Conservation (phyloP, 148 eudicot species). For the Dianthus caryophyllus region DNA sequence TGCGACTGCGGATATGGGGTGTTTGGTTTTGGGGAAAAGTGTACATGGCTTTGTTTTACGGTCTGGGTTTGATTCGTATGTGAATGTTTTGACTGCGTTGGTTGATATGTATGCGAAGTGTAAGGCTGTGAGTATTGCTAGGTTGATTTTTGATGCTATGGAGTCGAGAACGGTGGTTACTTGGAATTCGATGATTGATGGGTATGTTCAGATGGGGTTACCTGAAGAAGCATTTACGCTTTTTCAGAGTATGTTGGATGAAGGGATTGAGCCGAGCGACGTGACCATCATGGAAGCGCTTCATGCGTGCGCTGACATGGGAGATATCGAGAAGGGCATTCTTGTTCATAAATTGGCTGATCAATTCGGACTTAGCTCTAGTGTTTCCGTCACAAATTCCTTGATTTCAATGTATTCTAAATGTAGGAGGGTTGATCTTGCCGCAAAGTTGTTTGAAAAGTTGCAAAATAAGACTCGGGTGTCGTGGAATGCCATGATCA, state of each 20-base stretch:
- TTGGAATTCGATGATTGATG: constrained; percentile 86
- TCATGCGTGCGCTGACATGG: constrained; percentile 61
- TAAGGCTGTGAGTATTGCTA: constrained; percentile 44
- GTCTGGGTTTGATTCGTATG: constrained; percentile 41
- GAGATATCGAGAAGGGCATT: constrained; percentile 54
- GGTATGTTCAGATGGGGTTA: constrained; percentile 54
- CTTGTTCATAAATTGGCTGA: constrained; percentile 39
- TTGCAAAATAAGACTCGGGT: constrained; percentile 56
- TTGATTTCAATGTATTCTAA: constrained; percentile 84
- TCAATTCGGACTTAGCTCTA: constrained; percentile 37
- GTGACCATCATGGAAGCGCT: constrained; percentile 73
- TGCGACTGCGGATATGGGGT: constrained; percentile 47
- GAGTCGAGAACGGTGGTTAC: constrained; percentile 56
- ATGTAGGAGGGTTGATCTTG: constrained; percentile 59
- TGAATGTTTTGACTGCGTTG: constrained; percentile 69
- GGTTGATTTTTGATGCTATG: constrained; percentile 57
- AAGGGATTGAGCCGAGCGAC: constrained; percentile 61
- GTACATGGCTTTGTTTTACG: constrained; percentile 64
- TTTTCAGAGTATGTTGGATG: constrained; percentile 58
- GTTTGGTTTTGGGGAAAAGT: constrained; percentile 39
- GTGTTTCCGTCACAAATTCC: constrained; percentile 66
- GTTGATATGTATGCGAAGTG: constrained; percentile 81
- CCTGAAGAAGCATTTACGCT: constrained; percentile 56
- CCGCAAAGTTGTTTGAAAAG: constrained; percentile 46
- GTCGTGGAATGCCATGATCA: constrained; percentile 86